Conservation (phyloP, 1,139 yeast genomes). For the Hyphopichia buzzinii region DNA sequence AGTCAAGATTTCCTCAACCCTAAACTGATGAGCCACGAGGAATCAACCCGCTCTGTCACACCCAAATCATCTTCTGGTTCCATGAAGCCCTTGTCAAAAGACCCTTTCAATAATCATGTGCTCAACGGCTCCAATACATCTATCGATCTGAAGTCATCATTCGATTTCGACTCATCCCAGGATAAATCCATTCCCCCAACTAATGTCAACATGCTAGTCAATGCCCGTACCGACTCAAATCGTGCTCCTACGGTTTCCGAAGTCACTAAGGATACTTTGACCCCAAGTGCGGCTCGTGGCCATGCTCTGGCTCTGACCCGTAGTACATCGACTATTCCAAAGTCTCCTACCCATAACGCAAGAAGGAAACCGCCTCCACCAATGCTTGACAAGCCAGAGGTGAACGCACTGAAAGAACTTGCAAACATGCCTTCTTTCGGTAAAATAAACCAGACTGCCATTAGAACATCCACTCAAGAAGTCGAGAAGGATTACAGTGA, state of each 20-base stretch:
- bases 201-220: background rate
- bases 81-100: conserved; percentile 2
- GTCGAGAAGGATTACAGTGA: conserved; percentile 3
- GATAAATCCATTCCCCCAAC: background rate
- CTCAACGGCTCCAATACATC: conserved; percentile 3
- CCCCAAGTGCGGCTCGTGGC: background rate
- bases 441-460: conserved; percentile 1
- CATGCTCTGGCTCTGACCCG: background rate
- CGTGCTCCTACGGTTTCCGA: too few relatives aligned
- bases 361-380: conserved; percentile 5
- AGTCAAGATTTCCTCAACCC: conserved; percentile 3
- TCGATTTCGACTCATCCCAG: background rate
- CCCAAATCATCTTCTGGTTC: conserved; percentile 1
- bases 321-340: background rate
- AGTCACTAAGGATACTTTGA: too few relatives aligned
- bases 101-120: conserved; percentile 1
- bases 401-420: conserved; percentile 1
- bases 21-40: background rate
- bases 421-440: conserved; percentile 4
- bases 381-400: conserved; percentile 1
- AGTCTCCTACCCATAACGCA: background rate
- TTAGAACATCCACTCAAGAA: background rate
- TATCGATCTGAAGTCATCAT: conserved; percentile 1
- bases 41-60: conserved; percentile 1
- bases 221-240: background rate